phyloP scores from a whole-genome alignment of 2,329 filamentous ascomycete genomes.

The Cryoendolithus antarcticus region DNA sequence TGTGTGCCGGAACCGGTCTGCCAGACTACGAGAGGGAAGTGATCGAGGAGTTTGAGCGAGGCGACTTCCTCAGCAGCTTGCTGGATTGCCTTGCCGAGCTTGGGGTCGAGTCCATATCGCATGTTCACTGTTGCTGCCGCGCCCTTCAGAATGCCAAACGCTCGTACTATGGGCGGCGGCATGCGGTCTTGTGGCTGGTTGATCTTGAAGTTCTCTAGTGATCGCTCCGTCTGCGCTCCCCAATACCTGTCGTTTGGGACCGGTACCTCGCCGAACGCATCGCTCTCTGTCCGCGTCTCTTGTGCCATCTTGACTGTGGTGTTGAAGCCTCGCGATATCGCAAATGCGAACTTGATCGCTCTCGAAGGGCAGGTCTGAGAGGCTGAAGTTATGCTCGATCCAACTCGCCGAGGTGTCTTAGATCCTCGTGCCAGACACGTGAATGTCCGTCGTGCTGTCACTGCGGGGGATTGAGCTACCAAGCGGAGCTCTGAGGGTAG shows the following conservation, averaged over 20 bases:
- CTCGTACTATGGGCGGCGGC: constrained; percentile 81
- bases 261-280: constrained; percentile 96
- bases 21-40: constrained; percentile 98
- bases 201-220: constrained; percentile 95
- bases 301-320: constrained; percentile 23
- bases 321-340: constrained; percentile 16
- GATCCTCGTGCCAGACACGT: too few relatives aligned
- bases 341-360: too few relatives aligned
- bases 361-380: too few relatives aligned
- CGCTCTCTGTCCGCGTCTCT: constrained; percentile 69
- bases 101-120: constrained; percentile 82
- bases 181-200: constrained; percentile 99
- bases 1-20: constrained; percentile 97
- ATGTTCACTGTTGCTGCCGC: constrained; percentile 94
- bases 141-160: constrained; percentile 95
- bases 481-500: too few relatives aligned
- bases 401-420: too few relatives aligned
- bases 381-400: too few relatives aligned
- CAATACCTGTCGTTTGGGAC: constrained; percentile 91
- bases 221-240: constrained; percentile 95
- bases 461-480: too few relatives aligned
- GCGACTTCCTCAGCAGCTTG: constrained; percentile 90
- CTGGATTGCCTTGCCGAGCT: constrained; percentile 82
- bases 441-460: too few relatives aligned
- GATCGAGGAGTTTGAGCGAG: constrained; percentile 82